These are phyloP conservation scores for Penicillium psychrosexuale DNA, from an alignment of 2,329 filamentous ascomycete species.

Conservation along the genomic window DNA sequence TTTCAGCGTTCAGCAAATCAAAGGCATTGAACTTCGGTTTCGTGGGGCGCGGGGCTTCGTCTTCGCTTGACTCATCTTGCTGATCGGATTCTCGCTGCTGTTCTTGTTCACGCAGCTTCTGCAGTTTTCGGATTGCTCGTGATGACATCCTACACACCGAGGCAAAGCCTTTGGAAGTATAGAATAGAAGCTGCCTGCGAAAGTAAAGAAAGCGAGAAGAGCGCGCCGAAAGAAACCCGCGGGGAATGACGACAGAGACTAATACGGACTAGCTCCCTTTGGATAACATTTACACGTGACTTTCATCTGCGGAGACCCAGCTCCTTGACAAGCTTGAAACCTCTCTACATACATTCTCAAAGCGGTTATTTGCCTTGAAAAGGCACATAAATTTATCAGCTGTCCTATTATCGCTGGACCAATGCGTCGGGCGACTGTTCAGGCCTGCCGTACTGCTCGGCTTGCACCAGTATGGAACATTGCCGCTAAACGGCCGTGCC, in stretches of 20 bases:
- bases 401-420: constrained; percentile 18
- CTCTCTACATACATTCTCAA: constrained; percentile 4
- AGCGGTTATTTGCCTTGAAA: constrained; percentile 6
- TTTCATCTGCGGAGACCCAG: constrained; percentile 16
- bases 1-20: constrained; percentile 50
- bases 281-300: constrained; percentile 17
- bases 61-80: constrained; percentile 42
- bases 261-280: constrained; percentile 24
- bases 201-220: neutral
- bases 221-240: constrained; percentile 18
- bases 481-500: constrained; percentile 35
- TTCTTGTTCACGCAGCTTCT: constrained; percentile 59
- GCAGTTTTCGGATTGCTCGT: constrained; percentile 62
- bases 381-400: constrained; percentile 1
- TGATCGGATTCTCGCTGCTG: constrained; percentile 45
- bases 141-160: constrained; percentile 54
- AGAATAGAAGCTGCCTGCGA: neutral
- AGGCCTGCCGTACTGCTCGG: constrained; percentile 49
- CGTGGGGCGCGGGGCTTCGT: constrained; percentile 35
- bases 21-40: constrained; percentile 53
- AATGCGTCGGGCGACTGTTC: constrained; percentile 50
- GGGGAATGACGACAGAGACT: constrained; percentile 36
- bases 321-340: constrained; percentile 13
- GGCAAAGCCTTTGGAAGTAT: neutral
- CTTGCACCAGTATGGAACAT: constrained; percentile 45